phyloP scores from a whole-genome alignment of 768 basidiomycete genomes.

The Leccinum rimulosum region DNA sequence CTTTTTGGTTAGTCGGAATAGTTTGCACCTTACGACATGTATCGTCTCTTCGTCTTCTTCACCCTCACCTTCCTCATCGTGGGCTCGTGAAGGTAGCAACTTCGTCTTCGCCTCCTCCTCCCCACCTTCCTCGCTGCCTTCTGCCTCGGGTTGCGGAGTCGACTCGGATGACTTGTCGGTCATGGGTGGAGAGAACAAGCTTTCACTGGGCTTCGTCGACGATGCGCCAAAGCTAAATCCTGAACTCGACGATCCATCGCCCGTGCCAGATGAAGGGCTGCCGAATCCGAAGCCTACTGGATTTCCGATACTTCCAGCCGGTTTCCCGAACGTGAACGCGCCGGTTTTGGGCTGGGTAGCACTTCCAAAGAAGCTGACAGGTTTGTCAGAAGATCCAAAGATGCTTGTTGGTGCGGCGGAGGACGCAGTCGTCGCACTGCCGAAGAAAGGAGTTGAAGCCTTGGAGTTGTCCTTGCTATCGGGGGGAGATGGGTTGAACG shows the following conservation, averaged over 20 bases:
- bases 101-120: conserved; percentile 28
- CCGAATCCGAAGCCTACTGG: conserved; percentile 60
- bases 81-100: conserved; percentile 30
- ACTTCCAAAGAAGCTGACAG: conserved; percentile 29
- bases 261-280: conserved; percentile 16
- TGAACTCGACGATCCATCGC: conserved; percentile 16
- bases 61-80: conserved; percentile 74
- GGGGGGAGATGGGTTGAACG: conserved; percentile 9
- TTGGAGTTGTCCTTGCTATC: conserved; percentile 19
- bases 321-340: conserved; percentile 30
- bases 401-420: conserved; percentile 15
- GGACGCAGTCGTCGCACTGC: conserved; percentile 13
- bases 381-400: conserved; percentile 25
- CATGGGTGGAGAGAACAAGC: conserved; percentile 25
- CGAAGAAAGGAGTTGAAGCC: conserved; percentile 15
- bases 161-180: conserved; percentile 31
- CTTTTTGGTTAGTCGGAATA: conserved; percentile 55
- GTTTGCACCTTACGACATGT: conserved; percentile 57
- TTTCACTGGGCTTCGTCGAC: conserved; percentile 22
- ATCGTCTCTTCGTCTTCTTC: conserved; percentile 77
- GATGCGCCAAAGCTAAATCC: conserved; percentile 27
- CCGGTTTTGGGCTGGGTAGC: conserved; percentile 25
- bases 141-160: conserved; percentile 28
- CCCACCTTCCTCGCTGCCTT: conserved; percentile 25
- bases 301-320: conserved; percentile 54